Evolutionary conservation across 352 stramenopile species (phyloP), one percentile per base, ranked within the genome.

Genomic region (Pythium sp.): DNA sequence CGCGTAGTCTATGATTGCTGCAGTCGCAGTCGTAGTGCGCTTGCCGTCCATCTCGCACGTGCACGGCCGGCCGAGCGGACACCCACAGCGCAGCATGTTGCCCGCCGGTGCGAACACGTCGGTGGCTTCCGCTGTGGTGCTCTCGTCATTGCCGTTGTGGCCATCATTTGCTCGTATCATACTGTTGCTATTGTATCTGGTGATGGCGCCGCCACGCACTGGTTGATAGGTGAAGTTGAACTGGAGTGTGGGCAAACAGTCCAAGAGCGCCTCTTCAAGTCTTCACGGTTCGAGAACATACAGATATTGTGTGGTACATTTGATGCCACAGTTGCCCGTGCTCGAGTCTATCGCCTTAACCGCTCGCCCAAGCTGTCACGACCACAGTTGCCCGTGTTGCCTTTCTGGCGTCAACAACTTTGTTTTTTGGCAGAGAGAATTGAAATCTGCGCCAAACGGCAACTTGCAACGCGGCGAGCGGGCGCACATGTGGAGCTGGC

Each of bases 31-130:
- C 24, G 7, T n/a, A 28, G 7, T 26, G 1, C 54, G 60, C 18
- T 22, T 62, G 7, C 43, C 24, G 11, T 69, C 71, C 82, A 90
- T 89, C 63, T 86, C 81, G 30, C 84, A 92, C 26, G 74, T 80
- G 30, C 84, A 90, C 2, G 84, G 82, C 2, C 84, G 79, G 0
- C 84, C 84, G 46, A 65, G 70, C 43, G 87, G 84, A 36, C 84
- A 92, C 14, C 84, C 84, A 38, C 84, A 92, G 49, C 67, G 58
- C 36, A 77, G 77, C 84, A 90, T 92, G 58, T 84, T 90, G 53
- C 84, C 80, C 5, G 22, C 55, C 0, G 41, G 41, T 32, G 5
- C 28, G 22, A 51, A 56, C 54, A 67, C 71, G 55, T 72, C 71
- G 62, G 77, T 62, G 1, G 30, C 53, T 4, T 72, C 71, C 9